Conservation (phyloP, 73 alveolate genomes). For the Stentor coeruleus region DNA sequence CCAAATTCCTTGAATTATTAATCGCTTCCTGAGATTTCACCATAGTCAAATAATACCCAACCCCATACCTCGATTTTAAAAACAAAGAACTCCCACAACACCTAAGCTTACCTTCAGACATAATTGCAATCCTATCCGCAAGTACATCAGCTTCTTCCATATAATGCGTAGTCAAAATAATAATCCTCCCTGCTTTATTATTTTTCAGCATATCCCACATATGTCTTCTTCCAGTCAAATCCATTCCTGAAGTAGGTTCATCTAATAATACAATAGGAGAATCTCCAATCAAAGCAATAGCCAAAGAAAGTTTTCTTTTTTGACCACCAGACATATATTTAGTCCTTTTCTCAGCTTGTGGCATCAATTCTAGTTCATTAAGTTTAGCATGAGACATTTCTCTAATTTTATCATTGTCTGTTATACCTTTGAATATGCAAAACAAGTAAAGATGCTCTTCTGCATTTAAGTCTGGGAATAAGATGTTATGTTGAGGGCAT, state of each 20-base stretch:
- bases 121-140: conserved; percentile 81
- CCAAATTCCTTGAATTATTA: conserved; percentile 4
- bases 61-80: conserved; percentile 57
- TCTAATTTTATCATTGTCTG: conserved; percentile 44
- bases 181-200: conserved; percentile 74
- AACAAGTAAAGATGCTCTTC: conserved; percentile 76
- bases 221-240: conserved; percentile 86
- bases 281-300: conserved; percentile 94
- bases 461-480: conserved; percentile 71
- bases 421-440: conserved; percentile 83
- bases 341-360: conserved; percentile 55
- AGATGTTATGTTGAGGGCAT: conserved; percentile 94
- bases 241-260: conserved; percentile 99
- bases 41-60: conserved; percentile 73
- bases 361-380: conserved; percentile 76
- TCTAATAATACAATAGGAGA: conserved; percentile 86
- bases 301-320: conserved; percentile 91
- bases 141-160: conserved; percentile 74
- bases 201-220: conserved; percentile 95
- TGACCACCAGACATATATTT: conserved; percentile 94
- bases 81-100: conserved; percentile 58
- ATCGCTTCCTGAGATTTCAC: conserved; percentile 36
- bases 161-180: conserved; percentile 72
- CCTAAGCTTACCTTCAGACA: conserved; percentile 64
- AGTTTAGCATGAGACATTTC: conserved; percentile 66